phyloP scores from a whole-genome alignment of 1,284 basidiomycete species.

The Papiliotrema fonsecae region DNA sequence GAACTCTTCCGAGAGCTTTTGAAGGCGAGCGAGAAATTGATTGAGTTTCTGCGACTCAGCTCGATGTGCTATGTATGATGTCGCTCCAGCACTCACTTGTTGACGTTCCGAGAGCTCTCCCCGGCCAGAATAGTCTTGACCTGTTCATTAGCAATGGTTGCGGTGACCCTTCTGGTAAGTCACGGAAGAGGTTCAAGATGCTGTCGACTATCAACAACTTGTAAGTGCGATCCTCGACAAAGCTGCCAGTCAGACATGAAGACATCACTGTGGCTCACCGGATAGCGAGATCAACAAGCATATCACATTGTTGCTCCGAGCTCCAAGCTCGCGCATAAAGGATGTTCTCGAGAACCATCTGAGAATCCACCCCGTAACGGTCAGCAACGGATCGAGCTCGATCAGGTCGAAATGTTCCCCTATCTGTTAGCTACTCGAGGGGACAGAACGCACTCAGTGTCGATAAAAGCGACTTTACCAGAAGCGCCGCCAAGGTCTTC shows the following conservation, averaged over 20 bases:
- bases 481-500: constrained; percentile 81
- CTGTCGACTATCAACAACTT: constrained; percentile 61
- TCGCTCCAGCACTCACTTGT: constrained; percentile 50
- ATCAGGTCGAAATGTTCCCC: constrained; percentile 88
- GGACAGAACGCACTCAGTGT: constrained; percentile 62
- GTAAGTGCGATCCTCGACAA: constrained; percentile 47
- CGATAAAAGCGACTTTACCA: constrained; percentile 90
- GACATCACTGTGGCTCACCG: constrained; percentile 21
- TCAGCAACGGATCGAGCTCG: constrained; percentile 83
- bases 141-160: constrained; percentile 17
- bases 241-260: constrained; percentile 20
- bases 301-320: constrained; percentile 45
- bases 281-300: constrained; percentile 43
- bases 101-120: constrained; percentile 89
- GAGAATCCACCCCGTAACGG: constrained; percentile 80
- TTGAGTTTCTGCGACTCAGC: constrained; percentile 48
- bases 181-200: constrained; percentile 88
- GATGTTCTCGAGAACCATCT: constrained; percentile 67
- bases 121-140: constrained; percentile 80
- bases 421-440: constrained; percentile 12
- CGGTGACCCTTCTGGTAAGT: constrained; percentile 4
- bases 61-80: background rate
- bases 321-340: constrained; percentile 43
- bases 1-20: constrained; percentile 80
- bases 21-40: constrained; percentile 82